Evolutionary conservation across 2,329 filamentous ascomycete genomes (phyloP), one percentile per base, ranked within the genome.

Genomic region (Proliferodiscus dingleyae): DNA sequence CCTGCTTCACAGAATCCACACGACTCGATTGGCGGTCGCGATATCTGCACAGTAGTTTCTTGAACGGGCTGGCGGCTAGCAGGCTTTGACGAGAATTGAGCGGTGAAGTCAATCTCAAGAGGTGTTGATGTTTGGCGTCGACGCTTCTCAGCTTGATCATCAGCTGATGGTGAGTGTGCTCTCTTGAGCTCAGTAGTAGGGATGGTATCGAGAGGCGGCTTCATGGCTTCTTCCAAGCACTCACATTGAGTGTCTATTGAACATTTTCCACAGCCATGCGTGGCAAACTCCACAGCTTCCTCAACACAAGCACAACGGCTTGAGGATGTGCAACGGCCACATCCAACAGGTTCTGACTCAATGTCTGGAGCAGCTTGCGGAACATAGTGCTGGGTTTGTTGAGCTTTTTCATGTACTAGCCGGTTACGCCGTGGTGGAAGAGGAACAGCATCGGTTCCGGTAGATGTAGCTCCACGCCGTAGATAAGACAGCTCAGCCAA

Each of bases 1-100:
- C 85, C 86, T 49, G 90, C 85, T 51, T 83, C 80, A 66, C 87
- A 93, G 68, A 93, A 93, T 5, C 87, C 87, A 63, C 87, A 93
- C 16, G 79, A 77, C 57, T 91, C 87, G 51, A 79, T 75, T 4
- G 76, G 68, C 63, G 62, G 46, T 55, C 61, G 46, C 54, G 62
- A 65, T 52, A 54, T 53, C 37, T 53, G 24, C 22, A 46, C 41
- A 13, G 52, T 49, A 24, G 47, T 45, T 49, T 51, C 54, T 39
- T 50, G 59, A 37, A 54, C 52, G 41, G 54, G 62, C 56, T 41
- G 47, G 44, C 5, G 36, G 4, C 28, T 32, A 11, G 34, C 13
- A 50, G 63, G 41, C 55, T 69, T 62, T 61, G 71, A 69, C 45
- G 77, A 70, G 61, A 85, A 85, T 55, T 80, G 74, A 50, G 75